Evolutionary conservation across 495 filamentous ascomycete genomes (phyloP), one percentile per base, ranked within the genome.

Genomic region (Cairneyella variabilis): DNA sequence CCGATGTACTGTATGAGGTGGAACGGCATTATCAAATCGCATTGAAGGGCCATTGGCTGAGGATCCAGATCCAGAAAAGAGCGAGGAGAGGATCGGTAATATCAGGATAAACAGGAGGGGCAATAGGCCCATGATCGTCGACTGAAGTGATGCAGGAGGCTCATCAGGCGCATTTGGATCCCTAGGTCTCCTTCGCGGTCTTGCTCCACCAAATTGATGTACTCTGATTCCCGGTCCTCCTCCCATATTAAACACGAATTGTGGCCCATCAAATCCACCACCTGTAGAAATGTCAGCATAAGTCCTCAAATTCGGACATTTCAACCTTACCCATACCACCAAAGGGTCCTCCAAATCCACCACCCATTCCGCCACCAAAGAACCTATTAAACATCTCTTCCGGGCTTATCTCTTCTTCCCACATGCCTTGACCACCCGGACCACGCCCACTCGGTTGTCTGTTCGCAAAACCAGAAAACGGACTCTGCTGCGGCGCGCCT

Each of bases 361-460:
- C 73, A 23, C 79, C 80, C 20, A 75, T 76, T 43, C 79, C 82
- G n/a, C 84, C 86, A 17, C 85, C 83, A 72, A 98, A 98, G 76
- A 98, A 97, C 57, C 91, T 81, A 65, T 91, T 83, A 71, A 98
- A 97, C 71, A 97, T 76, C 63, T 98, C 93, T 71, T 98, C 93
- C 0, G 93, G 92, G 32, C 88, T 95, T 50, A 98, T 93, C 64
- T 97, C 93, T 32, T 90, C 89, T 20, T 91, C 90, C 67, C 85
- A 93, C 76, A 83, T 83, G 59, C 80, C 81, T 18, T 75, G 76
- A 28, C 78, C 76, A 14, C 74, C 74, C 0, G 69, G 65, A 4
- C 56, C 58, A 58, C 74, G 26, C 70, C 73, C 4, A 59, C 48
- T 64, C 66, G 71, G 47, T 72, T 68, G 18, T 66, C 69, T 4